Evolutionary conservation across 345 rosid genomes (phyloP).

Genomic region (Turritis glabra): DNA sequence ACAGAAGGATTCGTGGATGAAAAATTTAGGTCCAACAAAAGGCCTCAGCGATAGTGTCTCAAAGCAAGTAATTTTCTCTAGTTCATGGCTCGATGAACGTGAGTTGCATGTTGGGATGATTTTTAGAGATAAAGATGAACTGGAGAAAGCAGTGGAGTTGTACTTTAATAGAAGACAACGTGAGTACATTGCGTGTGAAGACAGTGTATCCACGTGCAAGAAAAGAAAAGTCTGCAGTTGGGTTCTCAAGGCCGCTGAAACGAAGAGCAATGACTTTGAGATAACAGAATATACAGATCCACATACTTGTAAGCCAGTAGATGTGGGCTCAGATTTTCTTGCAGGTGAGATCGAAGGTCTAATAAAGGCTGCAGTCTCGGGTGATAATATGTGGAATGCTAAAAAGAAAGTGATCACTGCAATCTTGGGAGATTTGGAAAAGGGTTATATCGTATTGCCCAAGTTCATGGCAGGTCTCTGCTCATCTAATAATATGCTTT

Average conservation of each 20-base stretch:
- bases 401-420: conserved; percentile 1
- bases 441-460: conserved; percentile 10
- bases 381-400: neutral
- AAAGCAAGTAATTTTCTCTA: neutral
- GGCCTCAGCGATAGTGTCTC: neutral
- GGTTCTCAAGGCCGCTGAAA: neutral
- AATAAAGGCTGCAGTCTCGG: neutral
- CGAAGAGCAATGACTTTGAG: neutral
- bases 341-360: neutral
- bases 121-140: neutral
- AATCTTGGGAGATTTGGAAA: conserved; percentile 10
- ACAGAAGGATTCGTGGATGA: neutral
- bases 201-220: neutral
- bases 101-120: conserved; percentile 12
- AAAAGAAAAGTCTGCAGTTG: neutral
- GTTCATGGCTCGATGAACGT: conserved; percentile 4
- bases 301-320: neutral
- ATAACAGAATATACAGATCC: neutral
- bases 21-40: neutral
- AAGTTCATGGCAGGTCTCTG: conserved; percentile 7
- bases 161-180: neutral
- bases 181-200: neutral
- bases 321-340: neutral
- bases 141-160: conserved; percentile 3
- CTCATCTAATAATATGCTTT: neutral